Base-by-base conservation (phyloP, 768 basidiomycete species). In the Rubroboletus satanas region DNA sequence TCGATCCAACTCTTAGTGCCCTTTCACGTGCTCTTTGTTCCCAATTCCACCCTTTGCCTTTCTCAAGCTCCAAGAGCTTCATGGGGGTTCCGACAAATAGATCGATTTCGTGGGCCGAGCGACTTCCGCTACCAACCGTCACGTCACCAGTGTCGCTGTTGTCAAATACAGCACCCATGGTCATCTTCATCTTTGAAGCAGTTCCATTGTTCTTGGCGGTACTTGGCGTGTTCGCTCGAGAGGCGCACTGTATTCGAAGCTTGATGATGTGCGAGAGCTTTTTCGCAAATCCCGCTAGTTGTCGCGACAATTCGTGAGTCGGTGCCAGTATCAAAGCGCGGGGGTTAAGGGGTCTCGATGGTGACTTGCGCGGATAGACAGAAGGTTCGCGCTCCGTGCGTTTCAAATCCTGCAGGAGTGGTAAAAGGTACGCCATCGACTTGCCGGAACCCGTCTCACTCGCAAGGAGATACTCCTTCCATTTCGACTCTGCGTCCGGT, bases 401-500 rank as follows among this genome's bases (percentile, higher is more conserved):
- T 68, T 96, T 96, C 66, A 95, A 75, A 58, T 79, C 74, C 59
- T 95, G 88, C 2, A 96, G 76, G 51, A 95, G 70, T 0, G 93
- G 93, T 6, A 95, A 78, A 41, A 95, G 80, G 69, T 94, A 96
- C 1, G 94, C 93, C 29, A 95, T 81, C 2, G 89, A 93, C 73
- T 96, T 96, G 1, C 93, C 93, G 0, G 91, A 93, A 15, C 94
- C 93, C 0, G 92, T 96, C 70, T 95, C 93, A 0, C 88, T 86
- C 0, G 91, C 93, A 1, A 96, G 77, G 7, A 96, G 79, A 59
- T 79, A 85, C 45, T 83, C 75, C 44, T 55, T 70, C 62, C 55
- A 59, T 28, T 50, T 62, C 14, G 57, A 36, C 35, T 49, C 62
- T 15, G 42, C 31, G 33, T 56, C 49, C 23, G 63, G 48, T 45